Percentiles rank a stretch among this genome's conserved stretches.
Conservation (phyloP, 192 early-diverging fungal species). For the Chytriomyces sp. region DNA sequence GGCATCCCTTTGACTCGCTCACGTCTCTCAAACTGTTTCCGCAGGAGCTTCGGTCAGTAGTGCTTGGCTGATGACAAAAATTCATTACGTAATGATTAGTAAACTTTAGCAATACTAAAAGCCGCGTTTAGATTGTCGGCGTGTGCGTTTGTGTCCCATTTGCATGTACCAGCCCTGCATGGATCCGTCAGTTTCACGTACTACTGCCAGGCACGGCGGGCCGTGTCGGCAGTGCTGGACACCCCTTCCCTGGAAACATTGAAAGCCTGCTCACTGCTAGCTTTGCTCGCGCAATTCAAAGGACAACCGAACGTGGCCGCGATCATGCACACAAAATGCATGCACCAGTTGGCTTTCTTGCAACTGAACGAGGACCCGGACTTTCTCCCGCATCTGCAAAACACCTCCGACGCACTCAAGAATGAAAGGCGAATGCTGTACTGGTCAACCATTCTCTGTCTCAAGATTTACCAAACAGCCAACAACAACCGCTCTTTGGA, state of each 20-base stretch:
- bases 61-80: no score
- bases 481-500: not conserved
- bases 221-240: not conserved
- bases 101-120: no score
- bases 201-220: not conserved
- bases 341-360: not conserved
- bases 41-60: no score
- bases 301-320: not conserved
- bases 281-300: not conserved
- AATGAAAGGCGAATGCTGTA: not conserved
- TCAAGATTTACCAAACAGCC: not conserved
- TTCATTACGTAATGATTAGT: no score
- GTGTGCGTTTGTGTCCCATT: not conserved
- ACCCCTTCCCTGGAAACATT: not conserved
- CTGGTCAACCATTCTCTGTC: not conserved
- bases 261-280: constrained; percentile 2
- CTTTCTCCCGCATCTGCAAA: not conserved
- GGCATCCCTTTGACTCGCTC: no score
- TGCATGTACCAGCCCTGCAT: not conserved
- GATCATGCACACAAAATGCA: not conserved
- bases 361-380: not conserved
- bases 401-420: not conserved
- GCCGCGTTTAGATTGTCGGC: not conserved
- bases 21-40: no score
- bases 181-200: not conserved